Evolutionary conservation across 495 filamentous ascomycete species (phyloP), one percentile per base, ranked within the genome.

Genomic region (Geoglossum glabrum): DNA sequence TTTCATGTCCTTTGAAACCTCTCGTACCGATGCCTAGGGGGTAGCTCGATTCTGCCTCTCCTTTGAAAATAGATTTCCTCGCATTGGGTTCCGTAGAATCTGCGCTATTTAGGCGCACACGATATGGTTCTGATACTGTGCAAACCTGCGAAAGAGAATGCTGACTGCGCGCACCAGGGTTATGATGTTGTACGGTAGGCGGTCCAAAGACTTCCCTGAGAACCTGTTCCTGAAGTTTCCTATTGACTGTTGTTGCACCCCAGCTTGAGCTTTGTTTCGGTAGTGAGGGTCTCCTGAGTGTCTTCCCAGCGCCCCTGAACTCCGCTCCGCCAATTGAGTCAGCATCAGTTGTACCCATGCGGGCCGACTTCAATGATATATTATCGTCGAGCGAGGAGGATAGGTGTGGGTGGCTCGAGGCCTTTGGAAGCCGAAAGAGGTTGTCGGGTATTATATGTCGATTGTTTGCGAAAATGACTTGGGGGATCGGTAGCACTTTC

Each of bases 161-260:
- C 25, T 66, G 28, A 61, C 25, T 47, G 36, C 55, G 36, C 21
- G 19, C 13, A 21, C 26, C 9, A 59, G 23, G 74, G 31, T 76
- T 73, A 58, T 81, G 79, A 45, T 74, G 78, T 65, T 84, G 79
- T 56, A 95, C 83, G 1, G 84, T 79, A 55, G 89, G 83, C 31
- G 87, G 87, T 43, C 85, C 76, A 68, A 98, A 98, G 0, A 94
- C 92, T 66, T 97, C 92, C 57, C 89, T 82, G 56, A 98, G 81
- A 21, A 98, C 90, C 66, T 95, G 85, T 63, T 95, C 89, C 50
- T 89, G 81, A 21, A 98, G 71, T 60, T 81, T 81, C 57, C 81
- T 83, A 65, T 98, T 98, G 23, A 97, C 85, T 21, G 81, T 90
- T 1, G 92, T 98, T n/a, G 88, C 87, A 13, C 92, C 92, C 93